Conservation (phyloP, 2,329 filamentous ascomycete genomes). For the Zymoseptoria brevis region DNA sequence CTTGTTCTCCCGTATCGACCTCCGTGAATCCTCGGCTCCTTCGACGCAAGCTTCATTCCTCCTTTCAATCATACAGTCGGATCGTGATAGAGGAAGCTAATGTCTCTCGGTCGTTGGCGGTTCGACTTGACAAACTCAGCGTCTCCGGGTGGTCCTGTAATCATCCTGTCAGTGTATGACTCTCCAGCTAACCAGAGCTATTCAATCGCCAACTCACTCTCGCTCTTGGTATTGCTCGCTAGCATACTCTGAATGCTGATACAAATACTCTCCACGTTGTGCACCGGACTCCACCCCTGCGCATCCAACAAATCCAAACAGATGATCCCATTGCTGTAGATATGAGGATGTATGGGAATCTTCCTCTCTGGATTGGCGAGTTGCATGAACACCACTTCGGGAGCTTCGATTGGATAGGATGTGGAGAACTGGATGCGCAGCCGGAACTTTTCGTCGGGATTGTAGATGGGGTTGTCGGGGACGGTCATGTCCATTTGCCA, state of each 20-base stretch:
- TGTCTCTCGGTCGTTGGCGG: conserved; percentile 71
- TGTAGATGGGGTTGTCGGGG: conserved; percentile 87
- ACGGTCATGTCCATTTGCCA: conserved; percentile 92
- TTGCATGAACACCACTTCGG: conserved; percentile 82
- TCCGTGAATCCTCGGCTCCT: neutral
- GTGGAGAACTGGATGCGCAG: conserved; percentile 79
- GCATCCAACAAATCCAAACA: conserved; percentile 85
- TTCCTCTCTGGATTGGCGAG: conserved; percentile 44
- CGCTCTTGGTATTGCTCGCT: conserved; percentile 85
- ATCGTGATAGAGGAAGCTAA: conserved; percentile 91
- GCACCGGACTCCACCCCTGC: conserved; percentile 90
- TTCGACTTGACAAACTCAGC: conserved; percentile 81
- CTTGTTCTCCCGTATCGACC: neutral
- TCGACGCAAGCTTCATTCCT: neutral
- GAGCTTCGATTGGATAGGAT: conserved; percentile 89
- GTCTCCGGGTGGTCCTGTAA: conserved; percentile 63
- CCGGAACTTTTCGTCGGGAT: conserved; percentile 63
- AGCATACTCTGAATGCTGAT: conserved; percentile 98
- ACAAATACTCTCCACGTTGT: conserved; percentile 93
- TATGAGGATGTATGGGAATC: conserved; percentile 92
- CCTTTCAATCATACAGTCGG: conserved; percentile 45
- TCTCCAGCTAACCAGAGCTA: neutral
- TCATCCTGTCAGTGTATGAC: conserved; percentile 1
- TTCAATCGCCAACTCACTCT: conserved; percentile 44
- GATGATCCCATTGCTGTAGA: conserved; percentile 98